Base-by-base conservation (phyloP, 352 stramenopile genomes). In the Detonula confervacea region DNA sequence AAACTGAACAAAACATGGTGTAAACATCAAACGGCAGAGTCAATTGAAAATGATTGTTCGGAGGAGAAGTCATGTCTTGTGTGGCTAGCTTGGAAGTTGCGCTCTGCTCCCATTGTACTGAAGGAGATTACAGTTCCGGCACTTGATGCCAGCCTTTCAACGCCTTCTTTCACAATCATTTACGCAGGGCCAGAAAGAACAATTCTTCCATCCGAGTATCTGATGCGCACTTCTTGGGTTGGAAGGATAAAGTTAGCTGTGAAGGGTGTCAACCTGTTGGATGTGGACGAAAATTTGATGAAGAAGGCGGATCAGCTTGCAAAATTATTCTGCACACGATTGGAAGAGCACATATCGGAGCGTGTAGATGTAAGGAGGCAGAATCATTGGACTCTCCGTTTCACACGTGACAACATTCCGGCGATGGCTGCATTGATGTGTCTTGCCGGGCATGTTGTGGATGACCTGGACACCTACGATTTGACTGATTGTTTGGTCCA, bases 381-480 rank as follows among this genome's bases (percentile, higher is more conserved):
- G 2, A 16, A 61, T 25, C 44, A 72, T 54, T 62, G 42, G 46
- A 72, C 63, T 11, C 29, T 72, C 1, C 42, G 29, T 0, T 65
- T 73, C 29, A 39, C 25, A 2, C n/a, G 33, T 9, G 46, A 73
- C 24, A 73, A 64, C 64, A 25, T 73, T 47, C 29, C 63, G n/a
- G 4, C 46, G 2, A 18, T 73, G 29, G 46, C 64, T 33, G 64
- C 64, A 24, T 1, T 16, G 22, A 64, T 73, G 47, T 64, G 47
- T 30, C 20, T 73, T 30, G 25, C 39, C 52, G 64, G 64, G 5
- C 64, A 73, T 39, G 39, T 73, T 33, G 64, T 64, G 0, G 64
- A 52, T 11, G 51, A 73, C n/a, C 4, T 73, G 0, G 8, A 52
- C 5, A 60, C 6, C 6, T 73, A 5, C n/a, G 7, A 6, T 20